phyloP scores from a whole-genome alignment of 495 filamentous ascomycete genomes.

The Aspergillus cavernicola region DNA sequence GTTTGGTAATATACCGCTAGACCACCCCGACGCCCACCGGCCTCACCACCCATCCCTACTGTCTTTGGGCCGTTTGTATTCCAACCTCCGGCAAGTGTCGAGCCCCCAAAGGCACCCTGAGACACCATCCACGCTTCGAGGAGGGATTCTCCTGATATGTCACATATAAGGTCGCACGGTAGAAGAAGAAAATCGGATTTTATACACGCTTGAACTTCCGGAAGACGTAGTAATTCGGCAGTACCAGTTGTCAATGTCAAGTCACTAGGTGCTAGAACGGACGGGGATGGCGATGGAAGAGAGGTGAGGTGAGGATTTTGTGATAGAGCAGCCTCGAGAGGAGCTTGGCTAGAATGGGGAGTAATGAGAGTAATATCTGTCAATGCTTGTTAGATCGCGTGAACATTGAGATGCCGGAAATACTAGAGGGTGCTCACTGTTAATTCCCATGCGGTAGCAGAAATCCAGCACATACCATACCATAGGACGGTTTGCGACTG shows the following conservation, averaged over 20 bases:
- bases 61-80: slow-evolving; percentile 31
- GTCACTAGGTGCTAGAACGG: slow-evolving; percentile 67
- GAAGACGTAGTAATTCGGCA: slow-evolving; percentile 80
- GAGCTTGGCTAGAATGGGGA: slow-evolving; percentile 65
- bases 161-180: slow-evolving; percentile 91
- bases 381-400: background rate
- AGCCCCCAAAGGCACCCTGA: slow-evolving; percentile 60
- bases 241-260: slow-evolving; percentile 79
- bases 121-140: slow-evolving; percentile 91
- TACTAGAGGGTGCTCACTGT: slow-evolving; percentile 47
- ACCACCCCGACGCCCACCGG: slow-evolving; percentile 64
- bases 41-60: slow-evolving; percentile 47
- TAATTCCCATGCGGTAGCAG: slow-evolving; percentile 80
- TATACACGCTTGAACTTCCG: slow-evolving; percentile 66
- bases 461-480: slow-evolving; percentile 92
- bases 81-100: slow-evolving; percentile 23
- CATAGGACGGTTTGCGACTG: slow-evolving; percentile 94
- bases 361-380: slow-evolving; percentile 81
- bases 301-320: slow-evolving; percentile 85
- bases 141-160: slow-evolving; percentile 75
- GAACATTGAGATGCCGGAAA: background rate
- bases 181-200: slow-evolving; percentile 84
- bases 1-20: slow-evolving; percentile 88
- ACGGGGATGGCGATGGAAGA: slow-evolving; percentile 68
- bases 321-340: slow-evolving; percentile 72